Conservation (phyloP, 495 filamentous ascomycete species). For the Oleoguttula mirabilis region DNA sequence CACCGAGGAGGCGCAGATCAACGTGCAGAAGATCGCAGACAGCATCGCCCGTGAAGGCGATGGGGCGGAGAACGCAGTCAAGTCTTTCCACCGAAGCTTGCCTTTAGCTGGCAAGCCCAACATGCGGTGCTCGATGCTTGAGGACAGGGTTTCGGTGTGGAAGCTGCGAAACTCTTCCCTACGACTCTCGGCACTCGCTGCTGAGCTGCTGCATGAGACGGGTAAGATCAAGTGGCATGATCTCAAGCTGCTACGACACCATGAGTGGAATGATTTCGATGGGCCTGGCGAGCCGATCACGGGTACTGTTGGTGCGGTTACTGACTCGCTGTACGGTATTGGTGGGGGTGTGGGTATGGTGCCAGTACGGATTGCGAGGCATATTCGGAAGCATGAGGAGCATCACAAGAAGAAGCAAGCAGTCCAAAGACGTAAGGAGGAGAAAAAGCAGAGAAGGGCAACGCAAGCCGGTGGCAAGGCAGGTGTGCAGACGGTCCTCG, state of each 20-base stretch:
- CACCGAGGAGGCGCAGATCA: slow-evolving; percentile 41
- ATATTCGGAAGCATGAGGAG: slow-evolving; percentile 37
- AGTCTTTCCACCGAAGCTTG: slow-evolving; percentile 55
- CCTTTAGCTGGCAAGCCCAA: slow-evolving; percentile 41
- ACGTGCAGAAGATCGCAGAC: slow-evolving; percentile 47
- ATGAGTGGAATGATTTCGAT: slow-evolving; percentile 70
- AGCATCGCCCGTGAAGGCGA: slow-evolving; percentile 57
- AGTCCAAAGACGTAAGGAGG: slow-evolving; percentile 15
- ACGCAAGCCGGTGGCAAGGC: not conserved
- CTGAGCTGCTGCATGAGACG: slow-evolving; percentile 47
- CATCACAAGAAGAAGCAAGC: slow-evolving; percentile 32
- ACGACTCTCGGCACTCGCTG: slow-evolving; percentile 52
- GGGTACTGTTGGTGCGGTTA: slow-evolving; percentile 46
- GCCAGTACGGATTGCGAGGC: slow-evolving; percentile 45
- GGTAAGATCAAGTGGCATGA: slow-evolving; percentile 50
- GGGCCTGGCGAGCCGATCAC: slow-evolving; percentile 65
- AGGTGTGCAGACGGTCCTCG: not conserved
- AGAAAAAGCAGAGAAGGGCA: slow-evolving; percentile 3
- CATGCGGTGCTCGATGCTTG: slow-evolving; percentile 58
- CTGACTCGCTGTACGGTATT: slow-evolving; percentile 40
- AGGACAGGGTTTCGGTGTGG: slow-evolving; percentile 58
- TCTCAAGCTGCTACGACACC: slow-evolving; percentile 52
- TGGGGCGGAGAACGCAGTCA: slow-evolving; percentile 60
- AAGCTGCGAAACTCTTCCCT: slow-evolving; percentile 44
- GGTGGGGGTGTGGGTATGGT: slow-evolving; percentile 47